phyloP scores from a whole-genome alignment of 176 grass and related monocot species.

The Leersia perrieri region DNA sequence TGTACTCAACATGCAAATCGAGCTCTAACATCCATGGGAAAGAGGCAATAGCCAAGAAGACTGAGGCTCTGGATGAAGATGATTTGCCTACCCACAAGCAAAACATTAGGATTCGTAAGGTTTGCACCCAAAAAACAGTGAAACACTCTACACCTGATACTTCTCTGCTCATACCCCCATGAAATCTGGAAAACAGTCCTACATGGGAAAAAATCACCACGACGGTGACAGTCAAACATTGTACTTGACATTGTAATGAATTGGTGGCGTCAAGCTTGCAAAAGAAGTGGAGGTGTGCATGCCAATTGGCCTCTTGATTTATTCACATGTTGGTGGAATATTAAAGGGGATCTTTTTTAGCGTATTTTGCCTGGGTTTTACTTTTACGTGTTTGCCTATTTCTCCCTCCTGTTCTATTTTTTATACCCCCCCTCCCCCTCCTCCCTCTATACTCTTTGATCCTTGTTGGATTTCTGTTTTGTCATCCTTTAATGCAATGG shows the following conservation, averaged over 20 bases:
- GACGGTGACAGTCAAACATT: neutral
- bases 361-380: neutral
- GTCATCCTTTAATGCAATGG: neutral
- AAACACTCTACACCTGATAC: neutral
- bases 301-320: neutral
- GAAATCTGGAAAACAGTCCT: neutral
- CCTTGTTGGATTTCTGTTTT: neutral
- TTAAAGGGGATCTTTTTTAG: neutral
- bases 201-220: neutral
- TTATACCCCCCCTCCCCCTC: too few relatives aligned
- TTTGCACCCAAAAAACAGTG: neutral
- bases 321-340: neutral
- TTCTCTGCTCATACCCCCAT: neutral
- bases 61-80: slow-evolving; percentile 98
- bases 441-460: too few relatives aligned
- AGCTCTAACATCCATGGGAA: slow-evolving; percentile 80
- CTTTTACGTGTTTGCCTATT: neutral
- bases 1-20: slow-evolving; percentile 79
- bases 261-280: neutral
- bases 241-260: neutral
- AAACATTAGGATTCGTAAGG: neutral
- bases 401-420: too few relatives aligned
- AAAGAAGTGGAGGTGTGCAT: neutral
- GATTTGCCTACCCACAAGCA: slow-evolving; percentile 79
- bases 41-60: slow-evolving; percentile 93